Evolutionary conservation across 208 protist genomes (phyloP), one percentile per base, ranked within the genome.

Genomic region (Crithidia thermophila): DNA sequence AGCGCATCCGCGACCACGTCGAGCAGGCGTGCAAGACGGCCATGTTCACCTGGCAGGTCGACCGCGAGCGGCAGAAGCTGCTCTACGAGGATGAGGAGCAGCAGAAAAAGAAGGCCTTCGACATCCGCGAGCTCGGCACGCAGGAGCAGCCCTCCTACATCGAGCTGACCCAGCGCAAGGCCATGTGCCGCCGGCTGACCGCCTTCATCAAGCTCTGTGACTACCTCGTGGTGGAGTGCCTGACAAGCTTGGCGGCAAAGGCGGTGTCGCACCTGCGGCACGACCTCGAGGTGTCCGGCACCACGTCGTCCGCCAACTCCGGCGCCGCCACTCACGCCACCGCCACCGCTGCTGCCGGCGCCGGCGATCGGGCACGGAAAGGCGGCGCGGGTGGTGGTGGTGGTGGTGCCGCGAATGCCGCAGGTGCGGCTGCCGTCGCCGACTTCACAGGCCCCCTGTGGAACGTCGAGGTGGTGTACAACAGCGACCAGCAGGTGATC

Each of bases 131-230:
- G 51, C 39, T 93, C 0, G 88, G 86, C 43, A 89, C 84, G 45
- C 83, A 92, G 62, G 90, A 96, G 75, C 82, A 94, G 70, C 90
- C 91, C 11, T 95, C 90, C 10, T 98, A 98, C 71, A 97, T 97
- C 79, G 94, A 98, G 68, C 78, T 94, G 67, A 94, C 92, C 20
- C 90, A 97, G 77, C 91, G 90, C 40, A 93, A 94, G 72, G 85
- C 90, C 1, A 91, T 88, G 25, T 98, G 95, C 79, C 79, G 87
- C 34, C 92, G 93, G 6, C 87, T 98, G 30, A 95, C 93, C 5
- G 84, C 89, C 60, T 98, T 98, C 74, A 98, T 99, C 57, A 81
- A 87, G 43, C 82, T 99, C 36, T 95, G 89, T 61, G 97, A 99
- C 78, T 98, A 98, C 81, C 82, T 98, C 36, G 81, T 98, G 56